These are phyloP conservation scores for Pilaira anomala DNA, from an alignment of 192 early-diverging fungal genomes.

Conservation along the genomic window DNA sequence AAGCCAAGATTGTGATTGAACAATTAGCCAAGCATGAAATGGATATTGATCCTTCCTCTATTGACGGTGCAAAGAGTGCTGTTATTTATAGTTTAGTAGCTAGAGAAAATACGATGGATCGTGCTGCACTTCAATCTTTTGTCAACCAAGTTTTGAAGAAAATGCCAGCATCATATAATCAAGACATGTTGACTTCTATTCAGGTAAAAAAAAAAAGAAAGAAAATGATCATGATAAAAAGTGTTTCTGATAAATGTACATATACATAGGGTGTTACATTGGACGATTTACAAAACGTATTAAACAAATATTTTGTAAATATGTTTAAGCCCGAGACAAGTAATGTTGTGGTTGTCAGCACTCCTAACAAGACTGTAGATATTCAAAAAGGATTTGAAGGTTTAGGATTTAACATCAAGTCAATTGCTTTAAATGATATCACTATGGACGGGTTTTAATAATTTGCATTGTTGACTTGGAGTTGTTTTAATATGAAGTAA, in stretches of 20 bases:
- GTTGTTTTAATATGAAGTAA: background rate
- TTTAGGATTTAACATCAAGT: constrained; percentile 46
- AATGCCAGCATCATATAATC: constrained; percentile 44
- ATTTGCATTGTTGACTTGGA: background rate
- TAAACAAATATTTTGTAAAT: constrained; percentile 49
- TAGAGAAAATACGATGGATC: constrained; percentile 39
- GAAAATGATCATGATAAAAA: background rate
- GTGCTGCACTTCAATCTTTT: constrained; percentile 48
- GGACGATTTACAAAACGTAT: constrained; percentile 45
- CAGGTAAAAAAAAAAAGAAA: constrained; percentile 27
- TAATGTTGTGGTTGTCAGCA: constrained; percentile 48
- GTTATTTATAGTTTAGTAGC: constrained; percentile 52
- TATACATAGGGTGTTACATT: constrained; percentile 35
- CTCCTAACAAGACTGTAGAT: constrained; percentile 51
- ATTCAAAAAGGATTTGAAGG: constrained; percentile 47
- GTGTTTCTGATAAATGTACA: background rate
- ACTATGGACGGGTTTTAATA: constrained; percentile 1
- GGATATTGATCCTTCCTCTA: constrained; percentile 41
- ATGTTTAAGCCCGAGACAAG: constrained; percentile 49
- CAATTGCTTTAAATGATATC: constrained; percentile 47
- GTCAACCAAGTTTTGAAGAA: constrained; percentile 50
- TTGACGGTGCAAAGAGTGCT: constrained; percentile 58
- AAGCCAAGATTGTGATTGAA: constrained; percentile 47
- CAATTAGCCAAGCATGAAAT: constrained; percentile 46
- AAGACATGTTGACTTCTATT: constrained; percentile 47